Percentiles rank a stretch among this genome's conserved stretches.
Conservation (phyloP, 108 stramenopile genomes). For the Asterionellopsis glacialis region DNA sequence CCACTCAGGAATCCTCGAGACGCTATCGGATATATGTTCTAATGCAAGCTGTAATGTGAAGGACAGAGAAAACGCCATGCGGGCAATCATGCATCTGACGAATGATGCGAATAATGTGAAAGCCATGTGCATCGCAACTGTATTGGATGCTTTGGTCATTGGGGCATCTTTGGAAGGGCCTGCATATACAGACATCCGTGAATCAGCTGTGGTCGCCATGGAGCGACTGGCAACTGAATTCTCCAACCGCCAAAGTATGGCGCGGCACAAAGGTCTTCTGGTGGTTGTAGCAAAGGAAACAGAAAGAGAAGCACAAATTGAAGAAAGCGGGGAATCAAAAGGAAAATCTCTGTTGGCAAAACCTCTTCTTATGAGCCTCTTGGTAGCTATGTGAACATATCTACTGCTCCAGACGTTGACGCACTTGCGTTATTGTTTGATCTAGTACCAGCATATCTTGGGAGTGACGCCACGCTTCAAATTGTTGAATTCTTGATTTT, state of each 20-base stretch:
- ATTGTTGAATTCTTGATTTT: too few species aligned
- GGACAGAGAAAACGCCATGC: slow-evolving; percentile 76
- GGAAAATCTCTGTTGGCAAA: slow-evolving; percentile 61
- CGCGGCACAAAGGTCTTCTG: slow-evolving; percentile 63
- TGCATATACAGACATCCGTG: slow-evolving; percentile 39
- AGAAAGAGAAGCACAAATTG: slow-evolving; percentile 67
- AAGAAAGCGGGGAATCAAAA: slow-evolving; percentile 32
- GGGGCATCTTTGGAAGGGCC: slow-evolving; percentile 37
- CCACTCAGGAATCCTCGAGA: slow-evolving; percentile 68
- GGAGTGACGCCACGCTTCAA: too few species aligned
- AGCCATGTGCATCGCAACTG: slow-evolving; percentile 51
- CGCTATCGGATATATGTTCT: slow-evolving; percentile 48
- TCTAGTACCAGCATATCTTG: too few species aligned
- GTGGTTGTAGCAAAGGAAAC: slow-evolving; percentile 71
- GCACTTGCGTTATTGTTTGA: too few species aligned
- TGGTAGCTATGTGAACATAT: slow-evolving; percentile 63
- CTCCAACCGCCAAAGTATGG: slow-evolving; percentile 70
- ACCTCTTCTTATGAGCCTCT: slow-evolving; percentile 73
- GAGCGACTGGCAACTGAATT: slow-evolving; percentile 81
- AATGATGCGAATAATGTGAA: slow-evolving; percentile 70
- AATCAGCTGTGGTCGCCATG: slow-evolving; percentile 72
- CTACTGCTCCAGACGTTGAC: too few species aligned
- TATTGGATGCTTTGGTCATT: slow-evolving; percentile 66
- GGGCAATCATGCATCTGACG: slow-evolving; percentile 77
- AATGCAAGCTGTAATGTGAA: slow-evolving; percentile 17